Base-by-base conservation (phyloP, 768 basidiomycete genomes). In the Collybia mongolica region DNA sequence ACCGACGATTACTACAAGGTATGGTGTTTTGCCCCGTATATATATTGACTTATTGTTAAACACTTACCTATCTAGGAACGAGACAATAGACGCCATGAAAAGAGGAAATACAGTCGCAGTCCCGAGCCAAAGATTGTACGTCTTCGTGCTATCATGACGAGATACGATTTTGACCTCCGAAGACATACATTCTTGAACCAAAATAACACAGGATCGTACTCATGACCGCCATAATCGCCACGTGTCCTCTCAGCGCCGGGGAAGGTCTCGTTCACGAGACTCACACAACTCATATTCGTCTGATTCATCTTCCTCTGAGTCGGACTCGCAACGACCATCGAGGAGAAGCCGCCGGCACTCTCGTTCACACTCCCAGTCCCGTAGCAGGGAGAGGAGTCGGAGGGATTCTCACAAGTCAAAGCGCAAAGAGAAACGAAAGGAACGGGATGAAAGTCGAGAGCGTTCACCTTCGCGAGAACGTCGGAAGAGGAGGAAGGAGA, bases 81-180 rank as follows among this genome's bases (percentile, higher is more conserved):
- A 15, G 23, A 37, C 22, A 37, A 42, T 28, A 44, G 40, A 17
- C 47, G 36, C 29, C 28, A 48, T 6, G 39, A 42, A 38, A 52
- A 26, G 26, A 52, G 24, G 24, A 48, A 29, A 26, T 29, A 42
- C 19, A 44, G 43, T 26, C 54, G 49, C 23, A 45, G 53, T 19
- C 52, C 42, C 14, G 47, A 43, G 3, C 14, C 18, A 43, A 28
- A 49, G 39, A 28, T 53, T 53, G 58, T 59, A 59, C 58, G 58
- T 59, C 39, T 18, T 40, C 6, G 36, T 40, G 17, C 44, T 26
- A 18, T 24, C 19, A 24, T 23, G 36, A 15, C 14, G 20, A 44
- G 40, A 44, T 48, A 48, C 55, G 38, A 52, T 46, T 35, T 55
- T 59, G 36, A 59, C 55, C 53, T 59, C 44, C 51, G 44, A 59